phyloP scores from a whole-genome alignment of 208 protist genomes.

The Wallacemonas collosoma region DNA sequence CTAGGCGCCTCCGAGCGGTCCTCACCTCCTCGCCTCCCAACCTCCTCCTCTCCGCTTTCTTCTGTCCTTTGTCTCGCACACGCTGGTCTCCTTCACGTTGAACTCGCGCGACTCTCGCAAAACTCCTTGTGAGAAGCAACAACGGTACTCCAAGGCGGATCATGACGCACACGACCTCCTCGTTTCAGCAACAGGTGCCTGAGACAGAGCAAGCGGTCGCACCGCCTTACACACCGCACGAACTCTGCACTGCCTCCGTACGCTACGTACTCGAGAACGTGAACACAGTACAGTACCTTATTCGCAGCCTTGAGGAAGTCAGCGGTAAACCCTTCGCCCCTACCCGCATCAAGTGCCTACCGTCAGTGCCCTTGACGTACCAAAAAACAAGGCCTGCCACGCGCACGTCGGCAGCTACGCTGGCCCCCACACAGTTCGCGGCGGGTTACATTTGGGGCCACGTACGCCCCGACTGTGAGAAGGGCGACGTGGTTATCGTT shows the following conservation, averaged over 20 bases:
- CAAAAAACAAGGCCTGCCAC: not conserved
- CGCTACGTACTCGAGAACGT: constrained; percentile 71
- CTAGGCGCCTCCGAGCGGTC: too few relatives aligned
- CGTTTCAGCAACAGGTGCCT: not conserved
- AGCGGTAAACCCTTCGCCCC: constrained; percentile 46
- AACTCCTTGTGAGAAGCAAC: too few relatives aligned
- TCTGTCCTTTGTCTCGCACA: not conserved
- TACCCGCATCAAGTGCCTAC: constrained; percentile 83
- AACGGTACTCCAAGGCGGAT: too few relatives aligned
- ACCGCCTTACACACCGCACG: constrained; percentile 34
- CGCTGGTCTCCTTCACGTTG: not conserved
- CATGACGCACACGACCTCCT: not conserved
- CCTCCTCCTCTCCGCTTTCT: not conserved
- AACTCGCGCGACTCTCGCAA: too few relatives aligned
- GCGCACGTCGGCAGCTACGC: not conserved
- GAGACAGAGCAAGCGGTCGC: not conserved
- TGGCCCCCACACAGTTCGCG: constrained; percentile 28
- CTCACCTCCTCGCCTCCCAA: too few relatives aligned
- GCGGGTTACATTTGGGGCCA: constrained; percentile 86
- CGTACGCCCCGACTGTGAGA: constrained; percentile 49
- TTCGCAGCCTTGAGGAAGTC: constrained; percentile 75
- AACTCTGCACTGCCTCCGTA: constrained; percentile 69
- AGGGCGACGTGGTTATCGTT: constrained; percentile 77
- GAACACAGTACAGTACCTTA: constrained; percentile 88
- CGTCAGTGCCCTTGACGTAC: constrained; percentile 2